Evolutionary conservation across 176 grass and related monocot genomes (phyloP).

Genomic region (Carex myosuroides): DNA sequence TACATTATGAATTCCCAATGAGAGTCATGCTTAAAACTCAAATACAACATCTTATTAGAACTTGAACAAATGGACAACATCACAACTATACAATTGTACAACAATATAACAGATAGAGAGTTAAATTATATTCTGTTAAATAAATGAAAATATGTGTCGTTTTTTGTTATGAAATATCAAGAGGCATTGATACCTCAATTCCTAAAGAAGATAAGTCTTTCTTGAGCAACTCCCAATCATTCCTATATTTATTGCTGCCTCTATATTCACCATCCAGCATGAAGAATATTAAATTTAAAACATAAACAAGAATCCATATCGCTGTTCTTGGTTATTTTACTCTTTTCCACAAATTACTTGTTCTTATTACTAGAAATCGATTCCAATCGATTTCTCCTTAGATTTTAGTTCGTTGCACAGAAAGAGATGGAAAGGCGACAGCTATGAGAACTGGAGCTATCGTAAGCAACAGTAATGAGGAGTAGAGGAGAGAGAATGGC

Average conservation of each 20-base stretch:
- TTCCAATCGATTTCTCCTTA: no score
- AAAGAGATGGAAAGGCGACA: no score
- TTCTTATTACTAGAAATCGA: no score
- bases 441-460: no score
- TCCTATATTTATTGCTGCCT: conserved; percentile 60
- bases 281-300: neutral
- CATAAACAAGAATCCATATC: neutral
- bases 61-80: neutral
- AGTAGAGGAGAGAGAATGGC: no score
- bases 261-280: conserved; percentile 66
- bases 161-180: neutral
- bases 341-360: no score
- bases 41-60: neutral
- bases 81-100: conserved; percentile 3
- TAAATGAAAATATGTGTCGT: neutral
- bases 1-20: neutral
- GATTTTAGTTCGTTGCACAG: no score
- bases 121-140: neutral
- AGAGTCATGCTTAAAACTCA: neutral
- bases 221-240: conserved; percentile 62
- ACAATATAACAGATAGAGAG: neutral
- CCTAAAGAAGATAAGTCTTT: conserved; percentile 62
- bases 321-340: no score
- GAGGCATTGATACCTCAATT: conserved; percentile 35
- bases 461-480: no score